A percentile compares a stretch with the other conserved stretches of the same genome.
These are phyloP conservation scores for Rhynchosporium graminicola DNA, from an alignment of 2,329 filamentous ascomycete genomes.

Conservation along the genomic window DNA sequence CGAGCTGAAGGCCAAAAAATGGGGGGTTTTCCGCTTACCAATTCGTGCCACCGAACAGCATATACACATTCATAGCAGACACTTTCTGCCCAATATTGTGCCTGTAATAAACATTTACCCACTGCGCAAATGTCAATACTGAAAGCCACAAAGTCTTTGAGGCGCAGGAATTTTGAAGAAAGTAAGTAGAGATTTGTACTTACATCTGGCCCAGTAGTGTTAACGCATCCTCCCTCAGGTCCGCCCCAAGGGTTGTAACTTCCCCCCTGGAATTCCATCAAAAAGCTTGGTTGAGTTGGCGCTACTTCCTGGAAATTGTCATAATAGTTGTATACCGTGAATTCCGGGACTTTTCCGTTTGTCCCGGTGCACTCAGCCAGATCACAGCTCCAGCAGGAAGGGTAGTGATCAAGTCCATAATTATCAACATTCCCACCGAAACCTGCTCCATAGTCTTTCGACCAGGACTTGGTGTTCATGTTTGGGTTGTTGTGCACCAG, in stretches of 20 bases:
- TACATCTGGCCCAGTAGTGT: conserved; percentile 53
- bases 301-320: conserved; percentile 37
- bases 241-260: conserved; percentile 64
- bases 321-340: conserved; percentile 42
- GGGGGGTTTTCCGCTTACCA: conserved; percentile 44
- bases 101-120: conserved; percentile 64
- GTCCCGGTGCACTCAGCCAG: conserved; percentile 60
- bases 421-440: conserved; percentile 58
- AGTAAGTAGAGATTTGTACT: background rate
- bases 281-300: conserved; percentile 45
- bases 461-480: conserved; percentile 59
- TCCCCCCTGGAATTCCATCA: conserved; percentile 62
- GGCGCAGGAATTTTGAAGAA: background rate
- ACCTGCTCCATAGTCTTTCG: conserved; percentile 57
- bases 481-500: conserved; percentile 61
- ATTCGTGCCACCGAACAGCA: conserved; percentile 65
- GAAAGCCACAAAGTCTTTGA: background rate
- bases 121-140: conserved; percentile 38
- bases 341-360: conserved; percentile 59
- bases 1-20: background rate
- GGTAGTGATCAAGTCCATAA: conserved; percentile 54
- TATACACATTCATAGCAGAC: conserved; percentile 62
- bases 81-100: conserved; percentile 61
- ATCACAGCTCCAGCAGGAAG: conserved; percentile 64
- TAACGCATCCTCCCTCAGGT: conserved; percentile 46